These are phyloP conservation scores for Rubia balearica DNA, from an alignment of 305 asterid species.

Conservation along the genomic window DNA sequence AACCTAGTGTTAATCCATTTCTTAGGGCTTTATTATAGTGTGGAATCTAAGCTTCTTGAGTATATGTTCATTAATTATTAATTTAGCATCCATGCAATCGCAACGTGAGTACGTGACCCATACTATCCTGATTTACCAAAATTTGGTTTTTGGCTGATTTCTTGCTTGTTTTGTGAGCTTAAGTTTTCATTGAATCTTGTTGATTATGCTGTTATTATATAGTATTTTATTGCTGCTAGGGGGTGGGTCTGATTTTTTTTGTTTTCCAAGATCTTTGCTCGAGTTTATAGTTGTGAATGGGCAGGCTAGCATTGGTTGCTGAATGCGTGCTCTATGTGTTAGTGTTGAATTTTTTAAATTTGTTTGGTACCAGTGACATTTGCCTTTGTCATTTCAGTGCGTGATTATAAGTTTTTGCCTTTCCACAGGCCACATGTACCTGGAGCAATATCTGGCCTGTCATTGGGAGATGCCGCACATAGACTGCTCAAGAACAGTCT, in stretches of 20 bases:
- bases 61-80: background rate
- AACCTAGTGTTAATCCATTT: background rate
- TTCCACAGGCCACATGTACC: constrained; percentile 68
- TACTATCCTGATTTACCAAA: background rate
- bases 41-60: background rate
- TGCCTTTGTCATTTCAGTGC: constrained; percentile 14
- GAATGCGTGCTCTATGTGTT: background rate
- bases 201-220: too few species aligned
- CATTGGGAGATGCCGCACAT: constrained; percentile 91
- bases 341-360: background rate
- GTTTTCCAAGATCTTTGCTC: too few species aligned
- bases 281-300: background rate
- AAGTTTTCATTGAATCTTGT: background rate
- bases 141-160: constrained; percentile 1
- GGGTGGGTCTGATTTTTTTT: background rate
- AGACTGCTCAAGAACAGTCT: constrained; percentile 74
- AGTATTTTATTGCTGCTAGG: background rate
- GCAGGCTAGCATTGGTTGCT: background rate
- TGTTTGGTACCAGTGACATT: constrained; percentile 5
- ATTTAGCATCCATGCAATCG: background rate
- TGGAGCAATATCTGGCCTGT: constrained; percentile 78
- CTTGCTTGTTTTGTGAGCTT: background rate
- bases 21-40: background rate
- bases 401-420: constrained; percentile 18
- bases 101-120: too few species aligned